A percentile compares a stretch with the other conserved stretches of the same genome.
Evolutionary conservation across 129 eudicot species (phyloP).

Genomic region (Silybum marianum): DNA sequence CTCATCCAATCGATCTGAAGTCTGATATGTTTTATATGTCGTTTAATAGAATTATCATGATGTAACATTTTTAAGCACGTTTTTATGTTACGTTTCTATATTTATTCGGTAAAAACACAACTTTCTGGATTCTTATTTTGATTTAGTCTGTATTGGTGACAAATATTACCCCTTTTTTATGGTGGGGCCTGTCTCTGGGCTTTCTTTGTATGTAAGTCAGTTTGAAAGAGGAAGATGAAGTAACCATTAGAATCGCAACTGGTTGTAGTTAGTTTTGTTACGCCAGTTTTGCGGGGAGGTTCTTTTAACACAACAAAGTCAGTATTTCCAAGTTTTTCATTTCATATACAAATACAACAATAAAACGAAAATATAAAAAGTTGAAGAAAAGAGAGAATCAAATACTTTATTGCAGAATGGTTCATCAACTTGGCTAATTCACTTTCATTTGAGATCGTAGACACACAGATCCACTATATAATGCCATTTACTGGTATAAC

Average conservation of each 20-base stretch:
- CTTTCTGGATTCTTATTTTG: neutral
- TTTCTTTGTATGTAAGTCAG: neutral
- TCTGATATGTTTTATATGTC: neutral
- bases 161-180: neutral
- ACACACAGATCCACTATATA: neutral
- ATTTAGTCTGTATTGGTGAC: neutral
- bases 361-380: too few species aligned
- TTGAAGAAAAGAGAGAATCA: neutral
- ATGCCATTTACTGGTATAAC: neutral
- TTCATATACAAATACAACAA: too few species aligned
- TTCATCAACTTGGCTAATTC: neutral
- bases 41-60: neutral
- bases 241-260: neutral
- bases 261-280: neutral
- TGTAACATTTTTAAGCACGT: neutral
- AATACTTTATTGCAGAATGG: neutral
- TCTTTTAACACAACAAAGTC: neutral
- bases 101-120: neutral
- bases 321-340: too few species aligned
- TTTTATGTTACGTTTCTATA: neutral
- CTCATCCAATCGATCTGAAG: neutral
- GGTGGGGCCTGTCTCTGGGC: neutral
- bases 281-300: neutral
- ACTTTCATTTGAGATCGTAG: neutral
- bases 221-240: neutral